A percentile compares a stretch with the other conserved stretches of the same genome.
These are phyloP conservation scores for Scedosporium aurantiacum DNA, from an alignment of 2,329 filamentous ascomycete species.

Conservation along the genomic window DNA sequence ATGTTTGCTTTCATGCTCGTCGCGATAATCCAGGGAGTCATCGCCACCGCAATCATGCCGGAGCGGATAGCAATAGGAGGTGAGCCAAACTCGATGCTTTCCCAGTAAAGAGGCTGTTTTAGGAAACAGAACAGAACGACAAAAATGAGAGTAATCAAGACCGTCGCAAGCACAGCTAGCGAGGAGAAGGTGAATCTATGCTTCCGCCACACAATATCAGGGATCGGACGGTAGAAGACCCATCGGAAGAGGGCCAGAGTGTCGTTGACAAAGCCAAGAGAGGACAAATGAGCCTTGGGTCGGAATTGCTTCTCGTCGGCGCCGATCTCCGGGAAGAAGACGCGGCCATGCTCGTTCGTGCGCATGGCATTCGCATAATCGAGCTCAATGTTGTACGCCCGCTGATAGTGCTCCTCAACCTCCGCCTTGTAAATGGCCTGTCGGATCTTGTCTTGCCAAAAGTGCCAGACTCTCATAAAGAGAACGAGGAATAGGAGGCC, in stretches of 20 bases:
- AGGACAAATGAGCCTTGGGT: slow-evolving; percentile 64
- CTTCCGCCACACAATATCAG: slow-evolving; percentile 57
- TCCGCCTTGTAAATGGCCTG: slow-evolving; percentile 82
- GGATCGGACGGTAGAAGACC: slow-evolving; percentile 80
- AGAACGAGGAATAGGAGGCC: slow-evolving; percentile 58
- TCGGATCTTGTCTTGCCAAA: slow-evolving; percentile 87
- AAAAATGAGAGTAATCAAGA: slow-evolving; percentile 58
- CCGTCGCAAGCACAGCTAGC: slow-evolving; percentile 57
- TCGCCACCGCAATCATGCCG: slow-evolving; percentile 83
- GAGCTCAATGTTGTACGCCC: slow-evolving; percentile 39
- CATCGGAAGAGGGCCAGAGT: slow-evolving; percentile 73
- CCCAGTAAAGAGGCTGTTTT: slow-evolving; percentile 79
- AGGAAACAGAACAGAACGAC: slow-evolving; percentile 75
- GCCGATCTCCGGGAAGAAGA: slow-evolving; percentile 61
- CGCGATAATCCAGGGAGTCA: slow-evolving; percentile 87
- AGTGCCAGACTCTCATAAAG: slow-evolving; percentile 68
- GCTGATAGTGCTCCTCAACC: slow-evolving; percentile 52
- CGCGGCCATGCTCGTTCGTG: slow-evolving; percentile 44
- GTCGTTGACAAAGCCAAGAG: slow-evolving; percentile 65
- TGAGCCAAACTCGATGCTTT: slow-evolving; percentile 76
- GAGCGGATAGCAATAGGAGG: slow-evolving; percentile 78
- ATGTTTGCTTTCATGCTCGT: slow-evolving; percentile 87
- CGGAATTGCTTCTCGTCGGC: slow-evolving; percentile 39
- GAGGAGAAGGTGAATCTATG: slow-evolving; percentile 71
- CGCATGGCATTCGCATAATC: slow-evolving; percentile 33